phyloP scores from a whole-genome alignment of 2,329 filamentous ascomycete species.

The Nothophaeocryptopus gaeumannii region DNA sequence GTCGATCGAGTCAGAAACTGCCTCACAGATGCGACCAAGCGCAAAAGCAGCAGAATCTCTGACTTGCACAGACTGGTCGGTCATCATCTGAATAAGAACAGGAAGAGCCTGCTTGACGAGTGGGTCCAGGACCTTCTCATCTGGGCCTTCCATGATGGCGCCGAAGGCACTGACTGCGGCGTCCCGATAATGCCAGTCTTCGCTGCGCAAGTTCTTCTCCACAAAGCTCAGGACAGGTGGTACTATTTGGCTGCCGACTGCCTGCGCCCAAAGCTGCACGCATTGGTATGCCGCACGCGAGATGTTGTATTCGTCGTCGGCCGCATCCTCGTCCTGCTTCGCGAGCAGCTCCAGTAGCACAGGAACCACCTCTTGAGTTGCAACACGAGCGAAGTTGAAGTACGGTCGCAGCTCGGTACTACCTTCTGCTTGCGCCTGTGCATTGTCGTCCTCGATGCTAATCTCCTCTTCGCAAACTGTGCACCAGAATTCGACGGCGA shows the following conservation, averaged over 20 bases:
- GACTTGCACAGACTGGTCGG: constrained; percentile 83
- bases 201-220: constrained; percentile 80
- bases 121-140: constrained; percentile 85
- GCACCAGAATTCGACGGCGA: constrained; percentile 99
- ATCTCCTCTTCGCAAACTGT: constrained; percentile 99
- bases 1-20: constrained; percentile 88
- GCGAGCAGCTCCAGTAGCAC: constrained; percentile 85
- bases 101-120: constrained; percentile 94
- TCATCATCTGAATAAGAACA: constrained; percentile 88
- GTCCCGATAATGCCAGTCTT: constrained; percentile 94
- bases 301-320: constrained; percentile 96
- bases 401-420: constrained; percentile 83
- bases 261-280: constrained; percentile 90
- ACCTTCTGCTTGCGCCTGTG: constrained; percentile 66
- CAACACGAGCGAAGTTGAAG: constrained; percentile 93
- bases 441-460: constrained; percentile 95
- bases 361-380: constrained; percentile 89
- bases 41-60: constrained; percentile 95
- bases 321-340: constrained; percentile 95
- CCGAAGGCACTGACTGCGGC: constrained; percentile 96
- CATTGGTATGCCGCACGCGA: constrained; percentile 95
- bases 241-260: constrained; percentile 80
- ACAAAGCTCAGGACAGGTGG: constrained; percentile 86
- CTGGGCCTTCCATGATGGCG: constrained; percentile 97
- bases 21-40: constrained; percentile 91